These are phyloP conservation scores for Solanum etuberosum DNA, from an alignment of 257 asterid genomes.

Conservation along the genomic window DNA sequence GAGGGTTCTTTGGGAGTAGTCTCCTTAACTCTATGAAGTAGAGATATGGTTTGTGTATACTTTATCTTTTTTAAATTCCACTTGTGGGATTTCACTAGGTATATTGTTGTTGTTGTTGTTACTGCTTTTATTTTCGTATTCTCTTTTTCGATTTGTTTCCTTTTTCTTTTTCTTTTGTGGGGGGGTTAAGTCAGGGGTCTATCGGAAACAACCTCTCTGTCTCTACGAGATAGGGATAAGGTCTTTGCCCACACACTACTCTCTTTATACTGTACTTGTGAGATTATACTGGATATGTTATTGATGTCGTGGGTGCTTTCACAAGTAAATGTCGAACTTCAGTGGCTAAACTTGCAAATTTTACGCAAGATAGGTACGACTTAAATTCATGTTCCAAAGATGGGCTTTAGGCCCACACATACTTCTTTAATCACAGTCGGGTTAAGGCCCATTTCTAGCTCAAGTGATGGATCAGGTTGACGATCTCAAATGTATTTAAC, in stretches of 20 bases:
- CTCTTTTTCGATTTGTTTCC: accelerated
- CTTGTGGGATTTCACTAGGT: neutral
- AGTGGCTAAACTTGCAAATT: neutral
- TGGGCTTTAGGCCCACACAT: neutral
- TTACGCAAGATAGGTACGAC: neutral
- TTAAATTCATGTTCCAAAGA: neutral
- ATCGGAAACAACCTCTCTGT: neutral
- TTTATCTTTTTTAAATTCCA: too few species aligned
- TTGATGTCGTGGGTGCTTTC: neutral
- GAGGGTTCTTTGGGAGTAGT: neutral
- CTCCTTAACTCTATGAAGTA: too few species aligned
- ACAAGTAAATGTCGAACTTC: neutral
- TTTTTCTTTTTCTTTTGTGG: too few species aligned
- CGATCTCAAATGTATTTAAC: neutral
- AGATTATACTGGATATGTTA: too few species aligned
- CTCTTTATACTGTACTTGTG: neutral
- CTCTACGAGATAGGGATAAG: too few species aligned
- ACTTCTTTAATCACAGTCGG: neutral
- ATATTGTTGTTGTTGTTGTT: too few species aligned
- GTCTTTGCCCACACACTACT: accelerated
- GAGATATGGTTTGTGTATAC: neutral
- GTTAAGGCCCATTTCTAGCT: neutral
- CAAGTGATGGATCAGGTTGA: neutral
- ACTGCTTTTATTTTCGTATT: neutral
- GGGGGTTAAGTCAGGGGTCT: neutral